Percentiles rank a stretch among this genome's conserved stretches.
Conservation (phyloP, 169 alveolate genomes). For the Plasmodium adleri region DNA sequence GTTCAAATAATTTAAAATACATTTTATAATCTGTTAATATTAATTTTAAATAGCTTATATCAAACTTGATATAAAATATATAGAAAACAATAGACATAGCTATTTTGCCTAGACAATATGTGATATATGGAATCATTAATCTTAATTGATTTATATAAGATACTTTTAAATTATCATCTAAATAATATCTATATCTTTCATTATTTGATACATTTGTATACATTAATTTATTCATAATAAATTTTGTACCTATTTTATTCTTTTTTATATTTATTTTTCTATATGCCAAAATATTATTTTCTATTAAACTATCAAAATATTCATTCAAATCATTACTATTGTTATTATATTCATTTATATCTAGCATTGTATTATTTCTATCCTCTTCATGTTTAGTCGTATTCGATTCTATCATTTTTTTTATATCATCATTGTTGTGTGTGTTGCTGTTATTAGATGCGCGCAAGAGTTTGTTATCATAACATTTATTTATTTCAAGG, state of each 20-base stretch:
- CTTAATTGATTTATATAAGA: constrained; percentile 52
- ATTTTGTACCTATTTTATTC: constrained; percentile 29
- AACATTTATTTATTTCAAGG: too few species aligned
- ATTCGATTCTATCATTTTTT: not conserved
- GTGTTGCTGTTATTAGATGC: too few species aligned
- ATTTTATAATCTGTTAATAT: constrained; percentile 20
- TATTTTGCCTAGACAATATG: constrained; percentile 52
- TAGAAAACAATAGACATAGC: constrained; percentile 54
- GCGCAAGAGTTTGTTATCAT: too few species aligned
- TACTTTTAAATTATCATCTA: constrained; percentile 51
- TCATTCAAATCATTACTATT: not conserved
- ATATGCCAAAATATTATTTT: not conserved
- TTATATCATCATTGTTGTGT: too few species aligned
- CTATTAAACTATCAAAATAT: constrained; percentile 29
- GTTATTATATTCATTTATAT: not conserved
- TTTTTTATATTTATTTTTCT: constrained; percentile 37
- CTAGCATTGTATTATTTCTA: not conserved
- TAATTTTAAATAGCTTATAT: constrained; percentile 16
- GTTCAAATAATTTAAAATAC: constrained; percentile 44
- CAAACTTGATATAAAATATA: constrained; percentile 35
- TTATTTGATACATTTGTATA: constrained; percentile 48
- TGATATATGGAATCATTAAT: constrained; percentile 60
- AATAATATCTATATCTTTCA: constrained; percentile 41
- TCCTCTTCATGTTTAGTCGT: not conserved
- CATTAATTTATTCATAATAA: constrained; percentile 57